Base-by-base conservation (phyloP, 441 rosid species). In the Brassica hybrid region DNA sequence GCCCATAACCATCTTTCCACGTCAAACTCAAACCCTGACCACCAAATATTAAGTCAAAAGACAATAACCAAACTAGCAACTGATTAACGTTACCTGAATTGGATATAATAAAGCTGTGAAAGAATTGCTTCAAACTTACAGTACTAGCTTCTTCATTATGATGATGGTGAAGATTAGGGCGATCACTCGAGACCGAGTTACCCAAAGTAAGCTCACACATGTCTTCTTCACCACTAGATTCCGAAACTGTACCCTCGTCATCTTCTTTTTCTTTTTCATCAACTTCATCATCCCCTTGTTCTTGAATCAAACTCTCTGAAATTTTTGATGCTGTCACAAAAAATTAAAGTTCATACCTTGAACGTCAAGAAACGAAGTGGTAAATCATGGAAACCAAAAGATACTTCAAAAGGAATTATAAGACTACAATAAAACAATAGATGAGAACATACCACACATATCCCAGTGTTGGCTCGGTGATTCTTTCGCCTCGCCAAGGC, bases 391-490 rank as follows among this genome's bases (percentile, higher is more conserved):
- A 12, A 69, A 11, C 59, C 10, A 57, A 17, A 74, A 34, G 62
- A n/a, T 54, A 36, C 71, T 56, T 74, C n/a, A n/a, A 14, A 12
- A 59, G 12, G n/a, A 17, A 27, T 18, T n/a, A 2, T 17, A 58
- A 54, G 27, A 13, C 21, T 18, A 41, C 4, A 60, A 48, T 7
- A 69, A 6, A 48, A 13, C 12, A 3, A 34, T 10, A 34, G 27
- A 62, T n/a, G n/a, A n/a, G 34, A 10, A 71, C 71, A 4, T 77
- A 77, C 80, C 71, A 71, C 18, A 23, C 75, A 63, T 13, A 34
- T 58, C 59, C 80, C 59, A 52, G 8, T 69, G 70, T 63, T 52
- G 75, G 21, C 6, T 19, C 9, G 69, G 64, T 25, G n/a, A 17
- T 21, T 65, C 18, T 66, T 36, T 38, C 4, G 32, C 13, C 8